These are phyloP conservation scores for Neurospora sp. DNA, from an alignment of 2,329 filamentous ascomycete genomes.

Conservation along the genomic window DNA sequence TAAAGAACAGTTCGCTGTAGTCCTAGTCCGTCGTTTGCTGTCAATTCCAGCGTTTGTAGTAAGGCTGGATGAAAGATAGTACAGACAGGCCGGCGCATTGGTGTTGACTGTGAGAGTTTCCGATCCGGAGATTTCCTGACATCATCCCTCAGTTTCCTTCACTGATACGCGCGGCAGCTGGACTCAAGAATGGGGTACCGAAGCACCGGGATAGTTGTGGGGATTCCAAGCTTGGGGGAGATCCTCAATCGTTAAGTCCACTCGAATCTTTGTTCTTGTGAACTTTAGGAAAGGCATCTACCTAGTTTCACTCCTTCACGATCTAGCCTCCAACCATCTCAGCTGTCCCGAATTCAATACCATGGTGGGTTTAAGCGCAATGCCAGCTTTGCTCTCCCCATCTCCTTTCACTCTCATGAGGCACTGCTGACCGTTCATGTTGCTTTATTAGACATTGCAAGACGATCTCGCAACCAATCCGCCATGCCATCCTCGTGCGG, in stretches of 20 bases:
- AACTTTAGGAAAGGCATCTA: neutral
- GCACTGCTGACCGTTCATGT: neutral
- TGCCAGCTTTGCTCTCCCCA: neutral
- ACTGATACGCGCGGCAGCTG: neutral
- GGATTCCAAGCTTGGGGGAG: neutral
- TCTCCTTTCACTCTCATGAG: too few relatives aligned
- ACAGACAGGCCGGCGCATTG: neutral
- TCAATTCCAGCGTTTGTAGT: neutral
- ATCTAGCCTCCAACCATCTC: neutral
- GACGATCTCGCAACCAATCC: constrained; percentile 65
- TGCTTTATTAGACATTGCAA: constrained; percentile 37
- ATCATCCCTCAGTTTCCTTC: neutral
- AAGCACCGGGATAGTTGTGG: neutral
- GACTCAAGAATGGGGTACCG: neutral
- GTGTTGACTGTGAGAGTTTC: neutral
- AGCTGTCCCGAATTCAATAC: neutral
- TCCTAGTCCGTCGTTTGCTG: neutral
- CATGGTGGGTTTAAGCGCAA: neutral
- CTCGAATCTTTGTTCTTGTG: neutral
- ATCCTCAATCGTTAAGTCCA: neutral
- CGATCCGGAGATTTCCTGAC: neutral
- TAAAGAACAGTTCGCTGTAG: neutral
- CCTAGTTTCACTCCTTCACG: neutral
- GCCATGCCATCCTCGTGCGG: constrained; percentile 77
- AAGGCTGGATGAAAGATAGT: neutral